Evolutionary conservation across 306 rosid species (phyloP), one percentile per base, ranked within the genome.

Genomic region (Quercus agrifolia): DNA sequence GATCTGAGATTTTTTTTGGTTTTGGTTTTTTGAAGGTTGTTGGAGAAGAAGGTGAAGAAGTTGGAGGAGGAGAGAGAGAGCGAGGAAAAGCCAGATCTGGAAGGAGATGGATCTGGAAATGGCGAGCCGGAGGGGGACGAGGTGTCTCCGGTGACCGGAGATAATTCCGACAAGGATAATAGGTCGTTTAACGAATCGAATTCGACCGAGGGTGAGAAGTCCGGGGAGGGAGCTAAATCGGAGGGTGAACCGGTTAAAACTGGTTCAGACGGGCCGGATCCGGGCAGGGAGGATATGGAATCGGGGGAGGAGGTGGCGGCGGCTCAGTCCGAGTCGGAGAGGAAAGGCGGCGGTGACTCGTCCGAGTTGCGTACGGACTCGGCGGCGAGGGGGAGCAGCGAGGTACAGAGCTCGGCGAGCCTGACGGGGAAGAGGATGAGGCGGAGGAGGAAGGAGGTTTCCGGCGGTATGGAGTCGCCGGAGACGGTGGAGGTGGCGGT

Each of bases 331-430:
- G 28, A 84, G 86, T 73, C 86, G 51, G 89, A 80, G 74, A 63
- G 82, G 73, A 89, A 87, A 28, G 85, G 75, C 23, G 90, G 78
- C 15, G 86, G 76, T 15, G 86, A 77, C 61, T 87, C 86, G 78
- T 91, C 89, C 56, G 93, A 87, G 87, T 86, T 87, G 49, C 81
- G 85, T 18, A 4, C 25, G 13, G 92, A 85, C 84, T 91, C 91
- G 77, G 88, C 79, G 88, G 89, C 88, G 58, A 78, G 92, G 35
- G 96, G 86, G 77, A 93, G 96, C 69, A 83, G 98, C 52, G 98
- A 90, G 63, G 97, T 90, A 69, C 97, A 93, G 44, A 93, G 97
- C 82, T 93, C 94, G n/a, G 91, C 91, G 63, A 93, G 94, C 23
- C 82, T 93, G 71, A 85, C 97, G 28, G 67, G 88, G 49, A 89